phyloP scores from a whole-genome alignment of 1,284 basidiomycete genomes.

The Leccinum fuscescens region DNA sequence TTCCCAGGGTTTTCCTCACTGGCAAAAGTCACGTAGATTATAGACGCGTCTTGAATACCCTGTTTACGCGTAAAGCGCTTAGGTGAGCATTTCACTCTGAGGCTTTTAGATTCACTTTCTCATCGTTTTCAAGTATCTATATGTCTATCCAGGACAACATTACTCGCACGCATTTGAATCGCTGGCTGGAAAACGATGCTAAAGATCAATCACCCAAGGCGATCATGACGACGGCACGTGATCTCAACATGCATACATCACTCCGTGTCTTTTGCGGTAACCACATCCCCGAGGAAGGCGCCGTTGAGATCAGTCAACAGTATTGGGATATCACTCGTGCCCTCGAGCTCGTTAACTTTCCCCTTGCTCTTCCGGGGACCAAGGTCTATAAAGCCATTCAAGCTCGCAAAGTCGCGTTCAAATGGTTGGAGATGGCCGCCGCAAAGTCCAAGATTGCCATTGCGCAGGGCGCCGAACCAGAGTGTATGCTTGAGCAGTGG shows the following conservation, averaged over 20 bases:
- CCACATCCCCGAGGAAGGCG: constrained; percentile 82
- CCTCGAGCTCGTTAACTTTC: constrained; percentile 98
- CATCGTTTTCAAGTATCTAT: constrained; percentile 65
- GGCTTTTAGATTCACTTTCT: neutral
- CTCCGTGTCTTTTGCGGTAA: constrained; percentile 92
- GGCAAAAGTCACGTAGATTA: constrained; percentile 95
- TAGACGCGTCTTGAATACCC: constrained; percentile 85
- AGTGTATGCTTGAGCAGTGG: constrained; percentile 95
- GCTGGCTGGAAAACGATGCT: constrained; percentile 66
- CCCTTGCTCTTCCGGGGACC: constrained; percentile 91
- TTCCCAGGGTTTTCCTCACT: constrained; percentile 87
- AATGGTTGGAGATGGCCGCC: constrained; percentile 82
- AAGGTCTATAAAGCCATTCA: constrained; percentile 95
- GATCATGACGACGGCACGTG: constrained; percentile 90
- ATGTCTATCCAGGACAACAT: constrained; percentile 85
- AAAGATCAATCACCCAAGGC: constrained; percentile 52
- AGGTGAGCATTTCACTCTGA: constrained; percentile 51
- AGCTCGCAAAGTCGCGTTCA: constrained; percentile 87
- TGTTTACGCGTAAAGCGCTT: constrained; percentile 94
- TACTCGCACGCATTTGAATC: constrained; percentile 72
- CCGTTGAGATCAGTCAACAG: constrained; percentile 83
- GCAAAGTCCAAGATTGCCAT: constrained; percentile 81
- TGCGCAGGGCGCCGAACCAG: constrained; percentile 78
- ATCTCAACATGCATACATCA: constrained; percentile 97
- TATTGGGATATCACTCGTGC: constrained; percentile 97